phyloP scores from a whole-genome alignment of 2,329 filamentous ascomycete genomes.

The Hymenoscyphus fructigenus region DNA sequence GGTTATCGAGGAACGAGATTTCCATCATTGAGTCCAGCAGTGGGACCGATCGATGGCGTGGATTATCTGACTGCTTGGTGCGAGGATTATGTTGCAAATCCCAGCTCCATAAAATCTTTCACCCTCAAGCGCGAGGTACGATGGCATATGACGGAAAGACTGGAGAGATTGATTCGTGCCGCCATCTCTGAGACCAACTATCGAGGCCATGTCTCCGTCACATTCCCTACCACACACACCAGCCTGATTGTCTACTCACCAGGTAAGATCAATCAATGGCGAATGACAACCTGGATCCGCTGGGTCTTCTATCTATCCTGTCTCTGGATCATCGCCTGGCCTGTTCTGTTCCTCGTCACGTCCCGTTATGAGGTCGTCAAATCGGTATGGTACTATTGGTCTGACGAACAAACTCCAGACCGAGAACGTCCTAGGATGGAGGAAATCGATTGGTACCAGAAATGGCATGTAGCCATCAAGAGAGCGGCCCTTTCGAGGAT shows the following conservation, averaged over 20 bases:
- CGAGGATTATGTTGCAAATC: constrained; percentile 61
- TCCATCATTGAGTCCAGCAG: constrained; percentile 45
- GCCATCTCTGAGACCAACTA: constrained; percentile 67
- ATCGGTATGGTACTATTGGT: constrained; percentile 47
- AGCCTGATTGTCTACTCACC: constrained; percentile 64
- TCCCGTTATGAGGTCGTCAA: constrained; percentile 64
- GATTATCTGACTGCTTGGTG: constrained; percentile 52
- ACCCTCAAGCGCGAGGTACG: constrained; percentile 51
- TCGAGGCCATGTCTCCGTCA: constrained; percentile 57
- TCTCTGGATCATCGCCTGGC: constrained; percentile 70
- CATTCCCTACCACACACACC: constrained; percentile 57
- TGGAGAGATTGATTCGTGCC: constrained; percentile 53
- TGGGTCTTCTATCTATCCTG: constrained; percentile 67
- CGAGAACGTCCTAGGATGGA: constrained; percentile 35
- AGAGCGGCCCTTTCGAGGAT: constrained; percentile 1
- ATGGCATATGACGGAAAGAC: constrained; percentile 58
- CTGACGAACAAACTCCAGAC: constrained; percentile 19
- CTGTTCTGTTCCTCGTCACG: constrained; percentile 65
- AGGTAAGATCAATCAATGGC: constrained; percentile 62
- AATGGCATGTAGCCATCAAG: background rate
- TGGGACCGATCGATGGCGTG: constrained; percentile 35
- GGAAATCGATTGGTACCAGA: constrained; percentile 42
- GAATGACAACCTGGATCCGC: constrained; percentile 61
- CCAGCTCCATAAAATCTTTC: constrained; percentile 57
- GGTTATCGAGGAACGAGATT: constrained; percentile 64